Percentiles rank a stretch among this genome's conserved stretches.
Evolutionary conservation across 2,329 filamentous ascomycete genomes (phyloP).

Genomic region (Sporothrix brasiliensis): DNA sequence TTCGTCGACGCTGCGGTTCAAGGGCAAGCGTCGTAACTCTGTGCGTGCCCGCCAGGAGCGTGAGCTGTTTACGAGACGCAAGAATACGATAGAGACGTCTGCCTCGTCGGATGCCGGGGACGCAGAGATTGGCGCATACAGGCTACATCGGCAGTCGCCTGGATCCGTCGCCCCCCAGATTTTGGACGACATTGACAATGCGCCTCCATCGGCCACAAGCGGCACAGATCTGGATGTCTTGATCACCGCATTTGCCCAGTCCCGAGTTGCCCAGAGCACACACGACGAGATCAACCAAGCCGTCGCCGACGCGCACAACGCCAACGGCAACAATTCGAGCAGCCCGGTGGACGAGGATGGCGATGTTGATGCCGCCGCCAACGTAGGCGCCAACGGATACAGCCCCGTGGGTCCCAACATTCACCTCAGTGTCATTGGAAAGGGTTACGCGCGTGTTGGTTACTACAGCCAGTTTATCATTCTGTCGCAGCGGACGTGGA

Average conservation of each 20-base stretch:
- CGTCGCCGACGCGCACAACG: conserved; percentile 63
- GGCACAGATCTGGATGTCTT: conserved; percentile 82
- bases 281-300: conserved; percentile 77
- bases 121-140: conserved; percentile 56
- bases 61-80: conserved; percentile 85
- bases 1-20: conserved; percentile 59
- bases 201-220: conserved; percentile 61
- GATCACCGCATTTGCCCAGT: conserved; percentile 73
- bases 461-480: conserved; percentile 83
- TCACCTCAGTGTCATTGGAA: conserved; percentile 64
- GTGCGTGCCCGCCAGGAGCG: conserved; percentile 84
- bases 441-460: conserved; percentile 80
- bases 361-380: conserved; percentile 1
- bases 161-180: conserved; percentile 58
- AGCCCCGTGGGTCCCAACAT: conserved; percentile 52
- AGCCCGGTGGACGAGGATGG: conserved; percentile 40
- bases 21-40: conserved; percentile 73
- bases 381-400: conserved; percentile 40
- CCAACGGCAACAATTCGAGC: conserved; percentile 68
- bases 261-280: conserved; percentile 73
- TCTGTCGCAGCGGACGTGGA: conserved; percentile 89
- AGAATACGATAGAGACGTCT: conserved; percentile 64
- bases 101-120: conserved; percentile 62
- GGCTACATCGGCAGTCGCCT: conserved; percentile 52
- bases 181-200: conserved; percentile 69